phyloP scores from a whole-genome alignment of 1,139 yeast genomes.

The Geotrichum phurueaensis region DNA sequence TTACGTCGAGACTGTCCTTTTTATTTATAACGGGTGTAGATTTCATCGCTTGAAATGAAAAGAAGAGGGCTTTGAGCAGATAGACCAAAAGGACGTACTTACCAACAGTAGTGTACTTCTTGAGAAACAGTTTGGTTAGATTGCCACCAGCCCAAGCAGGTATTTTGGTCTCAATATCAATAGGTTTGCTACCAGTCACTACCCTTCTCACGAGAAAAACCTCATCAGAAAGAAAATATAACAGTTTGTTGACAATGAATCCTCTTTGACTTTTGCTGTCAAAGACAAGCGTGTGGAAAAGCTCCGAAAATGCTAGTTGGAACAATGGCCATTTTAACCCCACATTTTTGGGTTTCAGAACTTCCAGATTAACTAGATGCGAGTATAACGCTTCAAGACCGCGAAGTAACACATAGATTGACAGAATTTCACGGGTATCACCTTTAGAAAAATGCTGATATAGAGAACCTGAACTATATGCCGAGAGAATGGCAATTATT shows the following conservation, averaged over 20 bases:
- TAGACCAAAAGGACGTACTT: slow-evolving; percentile 32
- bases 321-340: slow-evolving; percentile 39
- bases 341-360: slow-evolving; percentile 30
- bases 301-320: slow-evolving; percentile 39
- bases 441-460: slow-evolving; percentile 24
- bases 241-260: not conserved
- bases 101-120: slow-evolving; percentile 28
- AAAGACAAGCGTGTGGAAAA: slow-evolving; percentile 34
- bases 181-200: not conserved
- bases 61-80: slow-evolving; percentile 11
- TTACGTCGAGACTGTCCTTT: slow-evolving; percentile 15
- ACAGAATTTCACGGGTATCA: slow-evolving; percentile 28
- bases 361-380: slow-evolving; percentile 33
- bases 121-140: slow-evolving; percentile 23
- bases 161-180: no score
- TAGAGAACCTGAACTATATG: slow-evolving; percentile 2
- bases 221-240: slow-evolving; percentile 8
- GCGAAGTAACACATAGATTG: slow-evolving; percentile 33
- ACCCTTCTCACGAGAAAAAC: slow-evolving; percentile 27
- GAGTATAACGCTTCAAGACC: slow-evolving; percentile 36
- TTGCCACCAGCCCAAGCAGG: not conserved
- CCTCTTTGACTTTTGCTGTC: slow-evolving; percentile 29
- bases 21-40: not conserved
- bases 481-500: slow-evolving; percentile 1
- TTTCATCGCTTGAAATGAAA: not conserved